phyloP scores from a whole-genome alignment of 371 early-diverging fungal species.

The Rozella allomycis region DNA sequence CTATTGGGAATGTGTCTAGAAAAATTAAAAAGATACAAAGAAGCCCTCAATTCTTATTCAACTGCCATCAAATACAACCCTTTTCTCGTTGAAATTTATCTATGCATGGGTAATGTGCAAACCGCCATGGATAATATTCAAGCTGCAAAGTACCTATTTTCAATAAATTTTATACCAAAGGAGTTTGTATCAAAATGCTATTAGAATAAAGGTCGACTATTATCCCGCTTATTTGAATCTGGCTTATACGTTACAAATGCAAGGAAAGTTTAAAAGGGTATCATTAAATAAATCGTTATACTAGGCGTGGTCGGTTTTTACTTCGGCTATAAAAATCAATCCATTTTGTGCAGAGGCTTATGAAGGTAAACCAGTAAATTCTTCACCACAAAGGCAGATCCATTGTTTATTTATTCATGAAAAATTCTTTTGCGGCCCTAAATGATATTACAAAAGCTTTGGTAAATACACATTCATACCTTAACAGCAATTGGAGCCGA shows the following conservation, averaged over 20 bases:
- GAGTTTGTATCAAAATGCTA: constrained; percentile 16
- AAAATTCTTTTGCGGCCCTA: constrained; percentile 20
- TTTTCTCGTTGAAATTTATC: constrained; percentile 11
- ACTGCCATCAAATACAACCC: constrained; percentile 15
- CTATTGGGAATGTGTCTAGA: constrained; percentile 19
- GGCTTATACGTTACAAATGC: constrained; percentile 19
- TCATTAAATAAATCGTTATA: background rate
- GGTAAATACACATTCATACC: constrained; percentile 5
- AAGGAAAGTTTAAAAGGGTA: constrained; percentile 10
- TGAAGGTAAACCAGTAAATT: constrained; percentile 23
- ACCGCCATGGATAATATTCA: constrained; percentile 8
- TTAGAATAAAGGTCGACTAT: constrained; percentile 18
- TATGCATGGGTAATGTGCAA: constrained; percentile 24
- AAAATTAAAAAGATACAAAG: constrained; percentile 13
- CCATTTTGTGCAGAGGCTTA: constrained; percentile 15
- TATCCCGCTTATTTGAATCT: constrained; percentile 23
- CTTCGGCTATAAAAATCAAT: constrained; percentile 15
- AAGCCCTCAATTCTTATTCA: constrained; percentile 14
- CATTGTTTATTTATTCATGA: constrained; percentile 9
- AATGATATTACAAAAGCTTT: constrained; percentile 22
- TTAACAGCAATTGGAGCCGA: constrained; percentile 10
- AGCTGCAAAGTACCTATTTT: constrained; percentile 5
- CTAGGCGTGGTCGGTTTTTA: constrained; percentile 18
- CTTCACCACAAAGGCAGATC: too few species aligned
- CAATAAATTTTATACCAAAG: constrained; percentile 4